Percentiles rank a stretch among this genome's conserved stretches.
These are phyloP conservation scores for Physcomitrellopsis africana DNA, from an alignment of 225 moss, liverwort and hornwort species.

Conservation along the genomic window DNA sequence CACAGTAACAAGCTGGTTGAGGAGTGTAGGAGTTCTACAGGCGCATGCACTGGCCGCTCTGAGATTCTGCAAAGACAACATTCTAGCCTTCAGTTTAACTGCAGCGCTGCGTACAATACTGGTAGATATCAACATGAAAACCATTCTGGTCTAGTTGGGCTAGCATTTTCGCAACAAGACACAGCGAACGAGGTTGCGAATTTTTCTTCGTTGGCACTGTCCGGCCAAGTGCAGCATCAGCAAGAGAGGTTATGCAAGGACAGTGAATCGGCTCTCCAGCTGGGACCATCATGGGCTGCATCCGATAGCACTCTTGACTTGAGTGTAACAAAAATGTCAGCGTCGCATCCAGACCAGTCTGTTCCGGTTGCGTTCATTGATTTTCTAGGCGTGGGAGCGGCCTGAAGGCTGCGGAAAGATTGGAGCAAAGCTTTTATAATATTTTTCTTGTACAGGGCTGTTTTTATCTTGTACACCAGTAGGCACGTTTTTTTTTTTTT, in stretches of 20 bases:
- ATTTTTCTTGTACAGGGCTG: not conserved
- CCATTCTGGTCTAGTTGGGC: conserved; percentile 4
- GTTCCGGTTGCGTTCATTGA: conserved; percentile 58
- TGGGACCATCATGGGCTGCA: conserved; percentile 36
- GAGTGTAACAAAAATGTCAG: conserved; percentile 8
- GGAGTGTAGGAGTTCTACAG: not conserved
- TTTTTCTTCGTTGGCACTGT: conserved; percentile 14
- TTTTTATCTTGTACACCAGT: too few relatives aligned
- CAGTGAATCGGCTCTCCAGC: conserved; percentile 16
- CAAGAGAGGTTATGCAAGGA: conserved; percentile 44
- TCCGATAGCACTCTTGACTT: conserved; percentile 29
- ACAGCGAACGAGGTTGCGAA: not conserved
- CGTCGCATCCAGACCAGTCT: conserved; percentile 34
- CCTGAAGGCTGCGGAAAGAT: conserved; percentile 13
- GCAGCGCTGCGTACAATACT: not conserved
- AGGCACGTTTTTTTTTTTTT: too few relatives aligned
- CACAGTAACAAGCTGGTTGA: not conserved
- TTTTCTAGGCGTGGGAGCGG: conserved; percentile 78
- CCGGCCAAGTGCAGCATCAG: conserved; percentile 30
- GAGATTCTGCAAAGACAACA: conserved; percentile 32
- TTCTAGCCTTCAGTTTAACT: not conserved
- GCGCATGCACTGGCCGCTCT: conserved; percentile 46
- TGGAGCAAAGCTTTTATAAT: not conserved
- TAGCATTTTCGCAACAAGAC: conserved; percentile 12
- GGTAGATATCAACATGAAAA: conserved; percentile 21